Percentiles rank a stretch among this genome's conserved stretches.
Conservation (phyloP, 2,329 filamentous ascomycete genomes). For the Aaosphaeria arxii region DNA sequence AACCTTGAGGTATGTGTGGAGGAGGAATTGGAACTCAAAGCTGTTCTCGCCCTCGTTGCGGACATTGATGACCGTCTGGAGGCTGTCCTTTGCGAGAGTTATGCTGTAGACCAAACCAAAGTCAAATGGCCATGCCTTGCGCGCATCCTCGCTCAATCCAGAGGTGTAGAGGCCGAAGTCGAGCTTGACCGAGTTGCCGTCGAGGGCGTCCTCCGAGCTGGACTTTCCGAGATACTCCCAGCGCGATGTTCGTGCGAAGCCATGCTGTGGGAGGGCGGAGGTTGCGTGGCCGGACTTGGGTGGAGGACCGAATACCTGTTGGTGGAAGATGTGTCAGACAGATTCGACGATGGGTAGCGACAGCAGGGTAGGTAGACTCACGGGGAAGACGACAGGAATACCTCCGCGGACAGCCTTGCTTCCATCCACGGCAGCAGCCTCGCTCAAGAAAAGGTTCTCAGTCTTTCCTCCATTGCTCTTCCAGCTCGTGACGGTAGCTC, state of each 20-base stretch:
- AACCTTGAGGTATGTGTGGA: conserved; percentile 87
- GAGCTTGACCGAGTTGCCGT: conserved; percentile 70
- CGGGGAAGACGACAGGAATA: conserved; percentile 89
- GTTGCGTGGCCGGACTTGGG: conserved; percentile 75
- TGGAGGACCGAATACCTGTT: conserved; percentile 75
- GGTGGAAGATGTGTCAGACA: conserved; percentile 2
- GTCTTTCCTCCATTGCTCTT: conserved; percentile 69
- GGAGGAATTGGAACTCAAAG: conserved; percentile 87
- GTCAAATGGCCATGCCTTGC: conserved; percentile 75
- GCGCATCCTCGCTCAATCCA: conserved; percentile 66
- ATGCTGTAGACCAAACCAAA: conserved; percentile 95
- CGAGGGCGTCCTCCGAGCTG: conserved; percentile 58
- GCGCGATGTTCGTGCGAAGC: conserved; percentile 82
- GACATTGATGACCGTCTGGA: conserved; percentile 81
- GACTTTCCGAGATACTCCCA: conserved; percentile 96
- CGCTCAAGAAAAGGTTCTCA: conserved; percentile 85
- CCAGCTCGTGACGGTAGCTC: conserved; percentile 92
- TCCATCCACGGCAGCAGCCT: conserved; percentile 77
- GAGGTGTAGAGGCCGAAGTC: conserved; percentile 86
- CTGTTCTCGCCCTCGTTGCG: conserved; percentile 79
- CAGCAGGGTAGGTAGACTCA: conserved; percentile 48
- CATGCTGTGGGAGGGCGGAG: conserved; percentile 81
- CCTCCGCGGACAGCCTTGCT: conserved; percentile 87
- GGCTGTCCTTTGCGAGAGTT: conserved; percentile 69
- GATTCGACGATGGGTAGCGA: neutral